Evolutionary conservation across 225 moss, liverwort and hornwort species (phyloP).

Genomic region (Antitrichia curtipendula): DNA sequence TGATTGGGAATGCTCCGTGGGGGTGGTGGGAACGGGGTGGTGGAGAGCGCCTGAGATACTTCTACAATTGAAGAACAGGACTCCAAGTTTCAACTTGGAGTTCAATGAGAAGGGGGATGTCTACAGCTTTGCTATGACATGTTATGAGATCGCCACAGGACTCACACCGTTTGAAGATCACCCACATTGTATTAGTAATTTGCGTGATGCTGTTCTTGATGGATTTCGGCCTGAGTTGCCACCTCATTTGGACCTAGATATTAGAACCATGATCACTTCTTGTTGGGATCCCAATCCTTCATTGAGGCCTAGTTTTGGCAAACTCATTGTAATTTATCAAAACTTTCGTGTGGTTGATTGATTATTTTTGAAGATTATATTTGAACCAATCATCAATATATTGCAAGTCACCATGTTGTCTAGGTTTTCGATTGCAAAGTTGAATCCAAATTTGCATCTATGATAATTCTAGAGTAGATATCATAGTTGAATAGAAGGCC

Average conservation of each 20-base stretch:
- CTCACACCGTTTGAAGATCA: not conserved
- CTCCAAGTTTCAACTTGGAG: not conserved
- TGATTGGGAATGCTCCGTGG: rapidly evolving
- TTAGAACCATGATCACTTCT: not conserved
- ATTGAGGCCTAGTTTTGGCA: not conserved
- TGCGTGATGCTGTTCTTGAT: not conserved
- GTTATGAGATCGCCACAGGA: not conserved
- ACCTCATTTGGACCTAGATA: rapidly evolving
- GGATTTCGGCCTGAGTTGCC: not conserved
- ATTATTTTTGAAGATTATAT: not conserved
- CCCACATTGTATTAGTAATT: rapidly evolving
- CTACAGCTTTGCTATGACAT: not conserved
- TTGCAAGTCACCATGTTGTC: rapidly evolving
- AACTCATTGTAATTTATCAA: rapidly evolving
- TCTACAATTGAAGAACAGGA: not conserved
- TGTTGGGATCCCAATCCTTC: not conserved
- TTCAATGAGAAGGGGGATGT: not conserved
- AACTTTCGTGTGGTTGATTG: rapidly evolving
- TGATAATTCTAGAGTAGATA: not conserved
- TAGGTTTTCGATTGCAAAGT: not conserved
- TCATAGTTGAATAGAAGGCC: not conserved
- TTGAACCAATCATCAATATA: not conserved
- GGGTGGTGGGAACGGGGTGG: not conserved
- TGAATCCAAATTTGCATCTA: not conserved
- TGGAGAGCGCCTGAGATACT: not conserved